A percentile compares a stretch with the other conserved stretches of the same genome.
phyloP scores from a whole-genome alignment of 1,139 yeast genomes.

The Debaryomycetaceae sp. region DNA sequence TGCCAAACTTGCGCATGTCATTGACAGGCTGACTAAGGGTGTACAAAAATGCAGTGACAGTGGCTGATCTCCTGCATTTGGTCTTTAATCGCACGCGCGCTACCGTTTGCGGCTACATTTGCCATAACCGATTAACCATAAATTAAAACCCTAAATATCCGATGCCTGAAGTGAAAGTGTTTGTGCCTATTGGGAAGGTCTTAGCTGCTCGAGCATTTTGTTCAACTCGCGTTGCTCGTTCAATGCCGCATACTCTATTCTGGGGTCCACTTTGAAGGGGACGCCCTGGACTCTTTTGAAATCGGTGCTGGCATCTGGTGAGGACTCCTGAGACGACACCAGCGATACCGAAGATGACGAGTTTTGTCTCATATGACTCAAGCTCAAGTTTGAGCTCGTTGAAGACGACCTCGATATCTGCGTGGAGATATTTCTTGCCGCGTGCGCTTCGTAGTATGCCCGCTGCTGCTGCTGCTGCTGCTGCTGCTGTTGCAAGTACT shows the following conservation, averaged over 20 bases:
- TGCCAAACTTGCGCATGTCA: no score
- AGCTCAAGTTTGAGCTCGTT: conserved; percentile 6
- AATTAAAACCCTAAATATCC: conserved; percentile 1
- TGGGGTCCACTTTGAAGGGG: conserved; percentile 40
- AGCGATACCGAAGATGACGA: conserved; percentile 25
- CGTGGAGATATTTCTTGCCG: conserved; percentile 9
- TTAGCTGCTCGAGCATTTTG: conserved; percentile 25
- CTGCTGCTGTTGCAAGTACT: conserved; percentile 25
- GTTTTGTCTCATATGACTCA: conserved; percentile 16
- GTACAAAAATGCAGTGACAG: no score
- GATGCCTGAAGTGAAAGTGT: conserved; percentile 5
- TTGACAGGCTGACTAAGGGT: no score
- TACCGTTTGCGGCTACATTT: no score
- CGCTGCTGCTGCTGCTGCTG: conserved; percentile 13
- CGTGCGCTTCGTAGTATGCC: conserved; percentile 8
- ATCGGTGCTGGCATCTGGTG: conserved; percentile 11
- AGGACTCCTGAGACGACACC: conserved; percentile 14
- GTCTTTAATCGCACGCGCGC: no score
- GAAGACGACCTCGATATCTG: conserved; percentile 8
- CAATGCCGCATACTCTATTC: conserved; percentile 38
- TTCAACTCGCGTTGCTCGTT: conserved; percentile 39
- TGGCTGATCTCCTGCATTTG: no score
- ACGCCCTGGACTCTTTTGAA: conserved; percentile 4
- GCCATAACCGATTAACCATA: no score
- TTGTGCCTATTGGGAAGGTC: conserved; percentile 1